These are phyloP conservation scores for Wallacemonas sp. DNA, from an alignment of 208 protist species.

Conservation along the genomic window DNA sequence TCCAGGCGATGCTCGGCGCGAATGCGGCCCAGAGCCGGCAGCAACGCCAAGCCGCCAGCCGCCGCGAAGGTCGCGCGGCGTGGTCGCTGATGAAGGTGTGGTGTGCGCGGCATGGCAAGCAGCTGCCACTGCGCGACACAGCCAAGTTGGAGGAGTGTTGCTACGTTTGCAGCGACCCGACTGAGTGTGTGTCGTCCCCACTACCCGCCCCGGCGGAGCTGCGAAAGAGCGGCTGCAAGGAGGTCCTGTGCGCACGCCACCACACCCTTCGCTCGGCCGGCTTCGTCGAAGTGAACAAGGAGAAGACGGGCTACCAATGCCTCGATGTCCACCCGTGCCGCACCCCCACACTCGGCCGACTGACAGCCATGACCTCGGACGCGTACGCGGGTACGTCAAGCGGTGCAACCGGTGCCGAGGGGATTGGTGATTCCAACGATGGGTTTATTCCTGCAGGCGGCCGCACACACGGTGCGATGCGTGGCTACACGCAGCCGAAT, in stretches of 20 bases:
- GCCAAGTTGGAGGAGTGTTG: conserved; percentile 73
- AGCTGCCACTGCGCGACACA: conserved; percentile 43
- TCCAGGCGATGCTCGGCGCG: conserved; percentile 5
- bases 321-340: conserved; percentile 65
- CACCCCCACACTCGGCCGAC: conserved; percentile 36
- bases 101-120: conserved; percentile 86
- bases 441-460: background rate
- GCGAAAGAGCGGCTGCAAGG: conserved; percentile 40
- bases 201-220: conserved; percentile 62
- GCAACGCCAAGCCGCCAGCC: conserved; percentile 20
- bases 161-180: conserved; percentile 73
- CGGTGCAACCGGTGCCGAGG: background rate
- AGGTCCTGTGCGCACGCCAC: conserved; percentile 79
- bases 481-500: conserved; percentile 14
- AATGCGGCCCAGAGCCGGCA: conserved; percentile 10
- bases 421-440: conserved; percentile 6
- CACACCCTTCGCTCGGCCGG: conserved; percentile 66
- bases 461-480: background rate
- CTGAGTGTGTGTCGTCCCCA: conserved; percentile 71
- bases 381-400: conserved; percentile 1
- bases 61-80: conserved; percentile 23
- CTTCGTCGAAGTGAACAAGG: conserved; percentile 71
- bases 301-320: conserved; percentile 72
- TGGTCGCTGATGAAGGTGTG: conserved; percentile 46
- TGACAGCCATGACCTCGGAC: conserved; percentile 4